These are phyloP conservation scores for Candida sakaeoensis DNA, from an alignment of 805 yeast species.

Conservation along the genomic window DNA sequence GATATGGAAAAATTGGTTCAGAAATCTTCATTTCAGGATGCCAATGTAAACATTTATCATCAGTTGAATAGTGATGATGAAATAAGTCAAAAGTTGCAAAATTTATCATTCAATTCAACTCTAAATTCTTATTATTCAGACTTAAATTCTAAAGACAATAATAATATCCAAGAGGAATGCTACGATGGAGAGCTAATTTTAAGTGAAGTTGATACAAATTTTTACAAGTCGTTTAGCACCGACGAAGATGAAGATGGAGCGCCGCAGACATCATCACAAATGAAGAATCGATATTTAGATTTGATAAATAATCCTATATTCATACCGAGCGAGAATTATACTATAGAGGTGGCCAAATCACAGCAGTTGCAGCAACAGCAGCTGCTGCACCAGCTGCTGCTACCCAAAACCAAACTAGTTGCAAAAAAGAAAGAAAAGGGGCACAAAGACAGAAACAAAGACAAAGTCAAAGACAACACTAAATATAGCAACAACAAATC, in stretches of 20 bases:
- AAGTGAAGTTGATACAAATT: neutral
- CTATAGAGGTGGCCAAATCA: neutral
- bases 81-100: neutral
- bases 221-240: neutral
- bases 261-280: neutral
- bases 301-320: constrained; percentile 17
- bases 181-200: neutral
- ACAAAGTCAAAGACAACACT: neutral
- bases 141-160: neutral
- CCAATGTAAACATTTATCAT: no score
- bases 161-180: neutral
- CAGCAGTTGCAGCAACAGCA: neutral
- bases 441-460: neutral
- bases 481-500: neutral
- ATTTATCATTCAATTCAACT: neutral
- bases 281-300: constrained; percentile 14
- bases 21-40: no score
- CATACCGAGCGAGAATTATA: constrained; percentile 10
- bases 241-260: neutral
- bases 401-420: neutral
- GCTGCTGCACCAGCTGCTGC: neutral
- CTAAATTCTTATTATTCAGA: neutral
- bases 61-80: no score
- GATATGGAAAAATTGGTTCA: no score
- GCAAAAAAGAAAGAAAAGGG: neutral